A percentile compares a stretch with the other conserved stretches of the same genome.
These are phyloP conservation scores for Saitozyma podzolica DNA, from an alignment of 768 basidiomycete genomes.

Conservation along the genomic window DNA sequence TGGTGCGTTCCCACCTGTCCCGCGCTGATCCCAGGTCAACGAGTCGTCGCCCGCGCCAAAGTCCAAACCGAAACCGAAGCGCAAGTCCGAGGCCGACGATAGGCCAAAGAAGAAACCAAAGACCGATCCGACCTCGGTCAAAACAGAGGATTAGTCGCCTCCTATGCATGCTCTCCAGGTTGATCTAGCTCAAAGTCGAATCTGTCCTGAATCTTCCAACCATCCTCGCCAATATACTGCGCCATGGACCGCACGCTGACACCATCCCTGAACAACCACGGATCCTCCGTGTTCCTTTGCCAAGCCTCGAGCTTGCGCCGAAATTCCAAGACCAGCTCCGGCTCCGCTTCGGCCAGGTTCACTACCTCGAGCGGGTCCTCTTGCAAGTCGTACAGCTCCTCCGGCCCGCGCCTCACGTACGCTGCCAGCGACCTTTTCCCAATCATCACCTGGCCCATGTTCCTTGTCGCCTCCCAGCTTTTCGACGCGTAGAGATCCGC, in stretches of 20 bases:
- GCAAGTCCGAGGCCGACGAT: neutral
- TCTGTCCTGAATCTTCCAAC: neutral
- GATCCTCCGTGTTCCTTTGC: slow-evolving; percentile 24
- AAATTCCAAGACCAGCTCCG: slow-evolving; percentile 5
- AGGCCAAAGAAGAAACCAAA: neutral
- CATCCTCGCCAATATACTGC: neutral
- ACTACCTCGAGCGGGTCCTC: slow-evolving; percentile 21
- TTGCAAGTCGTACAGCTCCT: slow-evolving; percentile 24
- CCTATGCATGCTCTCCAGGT: no score
- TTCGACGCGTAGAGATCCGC: slow-evolving; percentile 22
- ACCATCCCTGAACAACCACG: slow-evolving; percentile 24
- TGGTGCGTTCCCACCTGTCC: slow-evolving; percentile 56
- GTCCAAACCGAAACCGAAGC: neutral
- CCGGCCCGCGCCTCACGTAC: slow-evolving; percentile 17
- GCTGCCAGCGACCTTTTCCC: slow-evolving; percentile 15
- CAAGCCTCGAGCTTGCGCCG: slow-evolving; percentile 14
- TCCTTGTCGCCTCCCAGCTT: slow-evolving; percentile 19
- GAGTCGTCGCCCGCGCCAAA: neutral
- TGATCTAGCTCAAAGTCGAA: neutral
- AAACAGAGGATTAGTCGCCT: neutral
- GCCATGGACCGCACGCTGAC: neutral
- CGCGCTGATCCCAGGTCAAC: neutral
- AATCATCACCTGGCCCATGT: slow-evolving; percentile 1
- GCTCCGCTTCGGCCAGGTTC: slow-evolving; percentile 15
- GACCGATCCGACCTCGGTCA: neutral